Conservation (phyloP, 805 yeast genomes). For the Candida ovalis region DNA sequence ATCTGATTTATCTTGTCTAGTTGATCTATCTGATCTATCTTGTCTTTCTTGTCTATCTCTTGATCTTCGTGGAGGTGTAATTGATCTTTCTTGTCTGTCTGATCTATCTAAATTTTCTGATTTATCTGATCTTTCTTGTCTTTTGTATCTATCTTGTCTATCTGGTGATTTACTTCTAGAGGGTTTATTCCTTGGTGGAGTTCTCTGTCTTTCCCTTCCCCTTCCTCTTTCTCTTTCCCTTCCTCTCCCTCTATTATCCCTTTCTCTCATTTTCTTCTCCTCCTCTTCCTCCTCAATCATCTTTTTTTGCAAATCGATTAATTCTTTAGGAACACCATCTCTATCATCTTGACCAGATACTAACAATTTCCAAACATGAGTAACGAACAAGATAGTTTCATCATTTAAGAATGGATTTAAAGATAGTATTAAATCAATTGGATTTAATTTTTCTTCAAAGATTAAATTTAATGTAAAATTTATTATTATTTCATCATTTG, state of each 20-base stretch:
- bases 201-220: background rate
- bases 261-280: background rate
- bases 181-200: constrained; percentile 1
- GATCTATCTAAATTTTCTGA: too few species aligned
- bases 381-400: constrained; percentile 37
- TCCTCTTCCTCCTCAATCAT: background rate
- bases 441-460: constrained; percentile 36
- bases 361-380: constrained; percentile 41
- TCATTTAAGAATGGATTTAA: constrained; percentile 42
- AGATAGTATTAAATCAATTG: constrained; percentile 40
- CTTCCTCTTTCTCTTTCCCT: background rate
- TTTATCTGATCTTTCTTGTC: too few species aligned
- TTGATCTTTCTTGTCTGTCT: too few species aligned
- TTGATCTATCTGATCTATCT: too few species aligned
- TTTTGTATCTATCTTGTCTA: too few species aligned
- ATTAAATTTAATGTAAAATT: constrained; percentile 43
- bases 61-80: too few species aligned
- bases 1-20: too few species aligned
- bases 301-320: constrained; percentile 17
- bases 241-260: background rate
- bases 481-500: constrained; percentile 47
- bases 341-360: constrained; percentile 40
- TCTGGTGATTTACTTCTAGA: too few species aligned
- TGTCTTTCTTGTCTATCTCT: too few species aligned
- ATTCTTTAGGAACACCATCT: constrained; percentile 42